Base-by-base conservation (phyloP, 2,329 filamentous ascomycete genomes). In the Corynespora cassiicola region DNA sequence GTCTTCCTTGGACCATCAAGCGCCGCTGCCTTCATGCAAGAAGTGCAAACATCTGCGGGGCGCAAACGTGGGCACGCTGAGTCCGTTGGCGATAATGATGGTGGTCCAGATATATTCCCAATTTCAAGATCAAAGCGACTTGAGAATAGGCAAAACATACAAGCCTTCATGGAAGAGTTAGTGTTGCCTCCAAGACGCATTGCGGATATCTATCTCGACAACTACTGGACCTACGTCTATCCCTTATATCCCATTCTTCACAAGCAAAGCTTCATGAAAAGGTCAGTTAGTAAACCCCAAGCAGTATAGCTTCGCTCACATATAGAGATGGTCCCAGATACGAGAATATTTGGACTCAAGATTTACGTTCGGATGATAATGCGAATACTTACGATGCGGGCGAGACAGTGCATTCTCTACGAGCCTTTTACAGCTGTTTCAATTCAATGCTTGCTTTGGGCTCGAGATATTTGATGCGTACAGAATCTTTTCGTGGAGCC, bases 381-480 rank as follows among this genome's bases (percentile, higher is more conserved):
- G 11, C 32, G 7, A 12, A 28, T 3, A 18, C n/a, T 6, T 23
- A 12, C 11, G 10, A 31, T 11, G 15, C 20, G 10, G 12, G 11
- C 7, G 31, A 44, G 11, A 29, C 24, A 8, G 35, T 36, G 18
- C 20, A 35, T 6, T 38, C 40, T 7, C 15, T 39, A 11, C 24
- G 31, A 6, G 27, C 24, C 5, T 55, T 54, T 29, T 38, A 50
- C 20, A 41, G 40, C 29, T 35, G 44, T 15, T 42, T 58, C 14
- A 61, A 60, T 24, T 25, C 49, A 17, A 45, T 58, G 6, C 52
- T 61, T 38, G 56, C 58, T 3, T 35, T 61, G 7, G 56, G 53
- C 6, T 39, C 31, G 12, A 43, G 36, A 19, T 52, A 50, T 41
- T 50, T 39, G 26, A 22, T 26, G n/a, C n/a, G n/a, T n/a, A n/a